These are phyloP conservation scores for Piper betle DNA, from an alignment of 164 flowering plant species.

Conservation along the genomic window DNA sequence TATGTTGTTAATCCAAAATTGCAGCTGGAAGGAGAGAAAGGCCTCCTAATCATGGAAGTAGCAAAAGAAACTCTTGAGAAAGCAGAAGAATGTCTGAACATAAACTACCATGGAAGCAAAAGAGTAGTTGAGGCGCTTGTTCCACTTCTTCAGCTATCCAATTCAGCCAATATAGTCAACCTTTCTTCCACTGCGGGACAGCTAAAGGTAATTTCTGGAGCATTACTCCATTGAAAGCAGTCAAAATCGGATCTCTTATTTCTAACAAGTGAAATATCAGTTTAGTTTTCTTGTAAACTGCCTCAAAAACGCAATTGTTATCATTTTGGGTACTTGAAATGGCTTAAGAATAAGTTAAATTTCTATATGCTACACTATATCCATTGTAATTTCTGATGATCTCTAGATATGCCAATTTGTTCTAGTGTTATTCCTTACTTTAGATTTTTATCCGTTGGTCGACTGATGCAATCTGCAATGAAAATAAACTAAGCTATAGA, in stretches of 20 bases:
- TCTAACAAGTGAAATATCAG: background rate
- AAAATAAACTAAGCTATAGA: too few species aligned
- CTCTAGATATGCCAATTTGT: background rate
- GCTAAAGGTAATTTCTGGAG: constrained; percentile 4
- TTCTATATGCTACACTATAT: background rate
- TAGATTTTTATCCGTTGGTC: background rate
- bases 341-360: background rate
- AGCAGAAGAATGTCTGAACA: constrained; percentile 14
- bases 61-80: constrained; percentile 14
- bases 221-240: too few species aligned
- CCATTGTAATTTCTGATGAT: background rate
- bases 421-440: background rate
- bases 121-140: constrained; percentile 13
- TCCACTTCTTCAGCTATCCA: constrained; percentile 15
- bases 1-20: background rate
- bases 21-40: constrained; percentile 46
- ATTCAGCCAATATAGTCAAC: constrained; percentile 15
- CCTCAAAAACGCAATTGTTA: background rate
- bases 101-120: constrained; percentile 19
- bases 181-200: constrained; percentile 9
- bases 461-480: too few species aligned
- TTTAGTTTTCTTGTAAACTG: too few species aligned
- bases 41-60: constrained; percentile 25
- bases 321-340: background rate
- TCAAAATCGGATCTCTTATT: too few species aligned